These are phyloP conservation scores for Hydnomerulius pinastri DNA, from an alignment of 768 basidiomycete genomes.

Conservation along the genomic window DNA sequence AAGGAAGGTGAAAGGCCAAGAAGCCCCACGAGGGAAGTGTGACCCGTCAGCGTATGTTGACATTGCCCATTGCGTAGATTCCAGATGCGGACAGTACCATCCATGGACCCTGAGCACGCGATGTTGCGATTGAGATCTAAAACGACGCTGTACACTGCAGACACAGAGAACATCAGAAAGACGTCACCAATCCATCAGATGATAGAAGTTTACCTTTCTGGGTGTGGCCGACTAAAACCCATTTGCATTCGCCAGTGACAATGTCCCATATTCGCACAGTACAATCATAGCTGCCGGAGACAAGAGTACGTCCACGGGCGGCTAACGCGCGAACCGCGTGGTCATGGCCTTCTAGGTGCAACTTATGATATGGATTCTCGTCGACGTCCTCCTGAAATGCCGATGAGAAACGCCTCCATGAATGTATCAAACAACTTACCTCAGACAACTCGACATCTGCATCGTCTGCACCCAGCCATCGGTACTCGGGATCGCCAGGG, in stretches of 20 bases:
- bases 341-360: slow-evolving; percentile 85
- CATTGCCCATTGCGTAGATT: slow-evolving; percentile 80
- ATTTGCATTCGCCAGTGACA: slow-evolving; percentile 76
- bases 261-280: slow-evolving; percentile 96
- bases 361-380: slow-evolving; percentile 87
- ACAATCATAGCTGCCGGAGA: slow-evolving; percentile 95
- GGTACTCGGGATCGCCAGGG: slow-evolving; percentile 76
- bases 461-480: slow-evolving; percentile 63
- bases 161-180: slow-evolving; percentile 6
- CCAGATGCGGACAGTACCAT: slow-evolving; percentile 96
- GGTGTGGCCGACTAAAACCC: slow-evolving; percentile 83
- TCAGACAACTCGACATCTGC: slow-evolving; percentile 60
- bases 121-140: slow-evolving; percentile 84
- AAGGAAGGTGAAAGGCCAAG: slow-evolving; percentile 86
- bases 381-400: slow-evolving; percentile 57
- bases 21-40: slow-evolving; percentile 93
- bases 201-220: slow-evolving; percentile 67
- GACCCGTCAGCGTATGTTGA: slow-evolving; percentile 80
- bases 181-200: not conserved
- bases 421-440: slow-evolving; percentile 26
- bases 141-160: slow-evolving; percentile 90
- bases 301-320: slow-evolving; percentile 83
- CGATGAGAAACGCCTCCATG: slow-evolving; percentile 1
- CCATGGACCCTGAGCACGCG: slow-evolving; percentile 97
- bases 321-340: slow-evolving; percentile 93